A percentile compares a stretch with the other conserved stretches of the same genome.
Evolutionary conservation across 1,284 basidiomycete genomes (phyloP).

Genomic region (Pascua sp.): DNA sequence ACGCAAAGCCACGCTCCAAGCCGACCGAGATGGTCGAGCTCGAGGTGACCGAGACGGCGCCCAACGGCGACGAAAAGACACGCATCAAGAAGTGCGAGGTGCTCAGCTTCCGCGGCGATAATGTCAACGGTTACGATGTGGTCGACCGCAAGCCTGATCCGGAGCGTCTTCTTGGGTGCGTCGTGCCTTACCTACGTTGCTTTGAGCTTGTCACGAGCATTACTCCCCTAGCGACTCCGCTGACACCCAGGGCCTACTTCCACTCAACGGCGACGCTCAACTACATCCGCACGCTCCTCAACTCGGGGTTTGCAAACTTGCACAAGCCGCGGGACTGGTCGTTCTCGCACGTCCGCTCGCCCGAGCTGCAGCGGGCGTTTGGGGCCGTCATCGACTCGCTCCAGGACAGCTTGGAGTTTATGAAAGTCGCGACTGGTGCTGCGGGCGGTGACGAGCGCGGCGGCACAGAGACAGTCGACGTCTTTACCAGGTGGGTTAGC

Average conservation of each 20-base stretch:
- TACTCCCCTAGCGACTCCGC: neutral
- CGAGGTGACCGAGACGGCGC: constrained; percentile 53
- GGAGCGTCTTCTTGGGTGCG: constrained; percentile 65
- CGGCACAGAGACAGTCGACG: constrained; percentile 84
- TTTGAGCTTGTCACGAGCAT: neutral
- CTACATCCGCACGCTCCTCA: constrained; percentile 80
- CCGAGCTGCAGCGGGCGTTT: constrained; percentile 73
- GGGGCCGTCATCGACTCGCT: constrained; percentile 77
- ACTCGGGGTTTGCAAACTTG: constrained; percentile 86
- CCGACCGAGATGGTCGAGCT: constrained; percentile 68
- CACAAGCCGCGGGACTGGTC: constrained; percentile 92
- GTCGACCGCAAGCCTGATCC: constrained; percentile 81
- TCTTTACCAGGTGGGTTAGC: constrained; percentile 73
- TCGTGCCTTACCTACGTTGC: too few relatives aligned
- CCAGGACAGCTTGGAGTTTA: constrained; percentile 89
- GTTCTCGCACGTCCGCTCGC: constrained; percentile 82
- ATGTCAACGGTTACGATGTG: constrained; percentile 75
- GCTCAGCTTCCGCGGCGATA: constrained; percentile 71
- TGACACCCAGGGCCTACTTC: constrained; percentile 75
- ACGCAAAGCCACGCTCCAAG: constrained; percentile 91
- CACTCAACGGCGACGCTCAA: constrained; percentile 92
- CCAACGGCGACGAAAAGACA: constrained; percentile 32
- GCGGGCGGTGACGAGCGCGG: constrained; percentile 56
- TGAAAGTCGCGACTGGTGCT: constrained; percentile 66
- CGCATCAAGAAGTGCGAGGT: constrained; percentile 42